Evolutionary conservation across 2,329 filamentous ascomycete species (phyloP).

Genomic region (Xylaria hypoxylon): DNA sequence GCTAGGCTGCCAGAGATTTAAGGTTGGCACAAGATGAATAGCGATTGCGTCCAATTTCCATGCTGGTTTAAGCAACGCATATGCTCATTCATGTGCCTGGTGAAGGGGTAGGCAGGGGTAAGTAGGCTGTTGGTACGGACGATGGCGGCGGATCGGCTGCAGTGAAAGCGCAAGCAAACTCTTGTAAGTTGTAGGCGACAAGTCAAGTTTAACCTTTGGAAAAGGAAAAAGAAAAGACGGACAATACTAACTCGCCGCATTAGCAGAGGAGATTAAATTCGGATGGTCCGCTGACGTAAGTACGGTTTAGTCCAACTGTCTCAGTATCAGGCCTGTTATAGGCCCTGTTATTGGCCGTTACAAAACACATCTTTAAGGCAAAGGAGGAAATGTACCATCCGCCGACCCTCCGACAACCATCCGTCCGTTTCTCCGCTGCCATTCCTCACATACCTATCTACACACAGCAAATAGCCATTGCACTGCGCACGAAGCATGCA

Average conservation of each 20-base stretch:
- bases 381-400: constrained; percentile 8
- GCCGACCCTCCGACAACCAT: constrained; percentile 13
- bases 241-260: no score
- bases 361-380: background rate
- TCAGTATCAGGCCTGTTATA: background rate
- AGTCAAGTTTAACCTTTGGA: background rate
- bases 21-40: background rate
- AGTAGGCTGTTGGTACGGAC: background rate
- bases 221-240: background rate
- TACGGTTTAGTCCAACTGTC: background rate
- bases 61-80: constrained; percentile 14
- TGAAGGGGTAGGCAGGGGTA: background rate
- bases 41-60: background rate
- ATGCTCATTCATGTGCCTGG: constrained; percentile 12
- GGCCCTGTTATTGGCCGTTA: background rate
- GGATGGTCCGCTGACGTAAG: constrained; percentile 1
- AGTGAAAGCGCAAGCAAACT: background rate
- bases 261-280: background rate
- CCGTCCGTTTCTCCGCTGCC: background rate
- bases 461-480: background rate
- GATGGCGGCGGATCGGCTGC: background rate
- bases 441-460: no score
- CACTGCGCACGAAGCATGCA: background rate
- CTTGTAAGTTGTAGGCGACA: no score
- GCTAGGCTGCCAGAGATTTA: background rate